Percentiles rank a stretch among this genome's conserved stretches.
These are phyloP conservation scores for Pyrenophora seminiperda DNA, from an alignment of 2,329 filamentous ascomycete genomes.

Conservation along the genomic window DNA sequence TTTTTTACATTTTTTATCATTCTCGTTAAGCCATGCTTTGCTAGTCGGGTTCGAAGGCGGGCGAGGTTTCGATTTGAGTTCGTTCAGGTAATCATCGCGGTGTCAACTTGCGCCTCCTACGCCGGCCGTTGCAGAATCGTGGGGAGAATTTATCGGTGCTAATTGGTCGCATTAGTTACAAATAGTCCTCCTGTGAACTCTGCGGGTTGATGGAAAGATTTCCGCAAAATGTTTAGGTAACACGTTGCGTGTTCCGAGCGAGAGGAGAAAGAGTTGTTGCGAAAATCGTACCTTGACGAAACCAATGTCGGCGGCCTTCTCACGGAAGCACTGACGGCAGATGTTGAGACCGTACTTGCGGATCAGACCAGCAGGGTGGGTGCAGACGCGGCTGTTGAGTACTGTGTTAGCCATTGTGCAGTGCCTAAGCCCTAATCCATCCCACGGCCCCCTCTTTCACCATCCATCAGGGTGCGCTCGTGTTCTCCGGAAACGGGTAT, in stretches of 20 bases:
- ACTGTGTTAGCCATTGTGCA: conserved; percentile 34
- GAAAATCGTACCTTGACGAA: conserved; percentile 66
- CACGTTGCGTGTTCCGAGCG: not conserved
- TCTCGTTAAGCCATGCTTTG: conserved; percentile 4
- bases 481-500: not conserved
- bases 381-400: conserved; percentile 73
- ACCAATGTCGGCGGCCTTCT: conserved; percentile 70
- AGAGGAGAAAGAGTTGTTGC: not conserved
- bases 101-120: conserved; percentile 37
- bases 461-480: conserved; percentile 30
- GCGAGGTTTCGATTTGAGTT: conserved; percentile 26
- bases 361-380: conserved; percentile 98
- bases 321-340: conserved; percentile 73
- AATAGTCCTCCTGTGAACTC: not conserved
- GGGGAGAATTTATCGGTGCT: conserved; percentile 45
- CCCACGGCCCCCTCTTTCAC: not conserved
- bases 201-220: not conserved
- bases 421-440: conserved; percentile 6
- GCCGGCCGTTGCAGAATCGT: conserved; percentile 30
- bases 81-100: conserved; percentile 39
- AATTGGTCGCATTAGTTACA: conserved; percentile 18
- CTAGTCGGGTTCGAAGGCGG: conserved; percentile 16
- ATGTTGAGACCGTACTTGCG: conserved; percentile 98
- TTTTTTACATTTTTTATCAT: conserved; percentile 1
- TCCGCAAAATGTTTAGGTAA: no score